A percentile compares a stretch with the other conserved stretches of the same genome.
Conservation (phyloP, 805 yeast genomes). For the Candida piceae region DNA sequence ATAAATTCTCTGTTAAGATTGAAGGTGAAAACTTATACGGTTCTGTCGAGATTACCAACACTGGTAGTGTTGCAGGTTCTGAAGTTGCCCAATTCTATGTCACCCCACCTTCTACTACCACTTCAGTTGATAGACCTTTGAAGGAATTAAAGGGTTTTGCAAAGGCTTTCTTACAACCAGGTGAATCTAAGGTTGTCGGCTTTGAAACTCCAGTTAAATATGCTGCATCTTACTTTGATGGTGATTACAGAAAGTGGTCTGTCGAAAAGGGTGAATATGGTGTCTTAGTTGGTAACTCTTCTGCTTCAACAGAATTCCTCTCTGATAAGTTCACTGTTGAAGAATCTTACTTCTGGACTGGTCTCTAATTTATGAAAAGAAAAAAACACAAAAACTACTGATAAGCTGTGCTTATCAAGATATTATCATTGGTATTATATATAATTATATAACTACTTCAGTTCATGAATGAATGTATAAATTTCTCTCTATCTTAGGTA, state of each 20-base stretch:
- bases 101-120: constrained; percentile 32
- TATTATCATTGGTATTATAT: no score
- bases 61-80: constrained; percentile 42
- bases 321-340: constrained; percentile 2
- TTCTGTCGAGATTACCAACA: constrained; percentile 38
- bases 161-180: constrained; percentile 30
- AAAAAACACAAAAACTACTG: no score
- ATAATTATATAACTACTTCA: no score
- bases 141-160: constrained; percentile 56
- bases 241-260: constrained; percentile 43
- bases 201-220: constrained; percentile 40
- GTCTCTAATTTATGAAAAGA: no score
- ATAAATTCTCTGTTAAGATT: constrained; percentile 28
- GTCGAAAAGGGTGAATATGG: constrained; percentile 48
- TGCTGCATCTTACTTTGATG: constrained; percentile 52
- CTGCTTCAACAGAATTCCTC: constrained; percentile 7
- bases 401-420: no score
- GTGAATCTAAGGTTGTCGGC: constrained; percentile 32
- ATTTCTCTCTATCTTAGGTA: no score
- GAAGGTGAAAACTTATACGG: constrained; percentile 15
- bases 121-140: constrained; percentile 42
- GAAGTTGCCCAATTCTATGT: constrained; percentile 55
- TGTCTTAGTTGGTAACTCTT: constrained; percentile 40
- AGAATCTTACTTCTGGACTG: constrained; percentile 10
- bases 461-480: no score